Evolutionary conservation across 345 rosid genomes (phyloP).

Genomic region (Ceriops zippeliana): DNA sequence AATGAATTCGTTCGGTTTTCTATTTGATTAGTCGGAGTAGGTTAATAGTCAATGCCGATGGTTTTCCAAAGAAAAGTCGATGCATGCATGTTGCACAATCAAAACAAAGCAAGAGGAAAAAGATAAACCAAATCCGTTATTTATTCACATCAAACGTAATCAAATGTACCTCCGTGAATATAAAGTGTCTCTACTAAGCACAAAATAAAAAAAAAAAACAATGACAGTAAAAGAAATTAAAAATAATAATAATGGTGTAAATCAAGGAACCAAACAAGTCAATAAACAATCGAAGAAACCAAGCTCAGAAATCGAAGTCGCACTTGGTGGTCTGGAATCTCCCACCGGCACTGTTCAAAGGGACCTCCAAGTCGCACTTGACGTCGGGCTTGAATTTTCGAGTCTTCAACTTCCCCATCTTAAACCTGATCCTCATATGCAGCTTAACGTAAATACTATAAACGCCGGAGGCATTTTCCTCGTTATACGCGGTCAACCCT

Average conservation of each 20-base stretch:
- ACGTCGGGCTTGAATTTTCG: constrained; percentile 49
- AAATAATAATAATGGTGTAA: too few relatives aligned
- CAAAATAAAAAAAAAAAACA: too few relatives aligned
- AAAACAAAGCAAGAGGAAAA: too few relatives aligned
- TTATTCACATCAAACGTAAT: too few relatives aligned
- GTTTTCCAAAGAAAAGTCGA: too few relatives aligned
- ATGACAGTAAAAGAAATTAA: background rate
- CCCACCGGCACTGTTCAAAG: constrained; percentile 33
- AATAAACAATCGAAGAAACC: background rate
- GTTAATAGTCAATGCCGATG: too few relatives aligned
- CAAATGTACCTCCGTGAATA: too few relatives aligned
- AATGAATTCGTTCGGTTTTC: too few relatives aligned
- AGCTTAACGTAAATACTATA: constrained; percentile 54
- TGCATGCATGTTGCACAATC: too few relatives aligned
- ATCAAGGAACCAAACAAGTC: background rate
- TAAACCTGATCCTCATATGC: constrained; percentile 55
- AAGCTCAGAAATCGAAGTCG: constrained; percentile 41
- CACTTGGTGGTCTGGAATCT: constrained; percentile 38
- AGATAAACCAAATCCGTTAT: too few relatives aligned
- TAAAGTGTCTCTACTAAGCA: too few relatives aligned
- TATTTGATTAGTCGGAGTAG: too few relatives aligned
- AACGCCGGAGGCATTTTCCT: constrained; percentile 37
- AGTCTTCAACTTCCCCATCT: constrained; percentile 50
- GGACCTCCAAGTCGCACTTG: constrained; percentile 58
- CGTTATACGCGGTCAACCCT: constrained; percentile 22